Base-by-base conservation (phyloP, 2,329 filamentous ascomycete species). In the Penicillium thymicola region DNA sequence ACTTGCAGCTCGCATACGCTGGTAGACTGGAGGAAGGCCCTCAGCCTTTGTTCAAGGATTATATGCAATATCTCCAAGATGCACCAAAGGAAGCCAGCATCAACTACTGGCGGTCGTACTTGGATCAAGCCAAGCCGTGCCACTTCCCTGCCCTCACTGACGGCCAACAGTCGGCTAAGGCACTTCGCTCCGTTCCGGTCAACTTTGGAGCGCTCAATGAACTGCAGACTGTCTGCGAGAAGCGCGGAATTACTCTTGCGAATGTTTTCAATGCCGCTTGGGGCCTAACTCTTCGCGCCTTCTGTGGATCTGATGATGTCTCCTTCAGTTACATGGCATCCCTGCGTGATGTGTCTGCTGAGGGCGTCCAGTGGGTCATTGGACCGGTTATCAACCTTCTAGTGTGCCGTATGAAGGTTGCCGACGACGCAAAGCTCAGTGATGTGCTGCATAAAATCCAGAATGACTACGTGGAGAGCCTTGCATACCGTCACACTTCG, bases 221-320 rank as follows among this genome's bases (percentile, higher is more conserved):
- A 5, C 65, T 79, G 1, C 75, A 75, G 42, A 52, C 23, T 0
- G 66, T 72, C 10, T 82, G 79, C 58, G 75, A 78, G 38, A 62
- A 67, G 7, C 67, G 74, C 46, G 76, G 76, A 4, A 69, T 82
- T 18, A 83, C 81, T 0, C 54, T 82, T 2, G 76, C 80, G 2
- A 82, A 81, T 55, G 73, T 76, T 0, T 77, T 92, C 3, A 89
- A 96, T 70, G 86, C 89, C 4, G 79, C 86, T 2, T 96, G 92
- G 88, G 75, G 85, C 0, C 79, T 83, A 1, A 84, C 85, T 0
- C 74, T 96, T 1, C 80, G 82, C 18, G 77, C 77, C 32, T 74
- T 82, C 61, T 84, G 84, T 0, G 79, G 90, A 8, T 91, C 91
- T 0, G 76, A 94, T 18, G 82, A 97, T 14, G 81, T 91, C 0